Evolutionary conservation across 2,329 filamentous ascomycete genomes (phyloP), one percentile per base, ranked within the genome.

Genomic region (Phialophora verrucosa): DNA sequence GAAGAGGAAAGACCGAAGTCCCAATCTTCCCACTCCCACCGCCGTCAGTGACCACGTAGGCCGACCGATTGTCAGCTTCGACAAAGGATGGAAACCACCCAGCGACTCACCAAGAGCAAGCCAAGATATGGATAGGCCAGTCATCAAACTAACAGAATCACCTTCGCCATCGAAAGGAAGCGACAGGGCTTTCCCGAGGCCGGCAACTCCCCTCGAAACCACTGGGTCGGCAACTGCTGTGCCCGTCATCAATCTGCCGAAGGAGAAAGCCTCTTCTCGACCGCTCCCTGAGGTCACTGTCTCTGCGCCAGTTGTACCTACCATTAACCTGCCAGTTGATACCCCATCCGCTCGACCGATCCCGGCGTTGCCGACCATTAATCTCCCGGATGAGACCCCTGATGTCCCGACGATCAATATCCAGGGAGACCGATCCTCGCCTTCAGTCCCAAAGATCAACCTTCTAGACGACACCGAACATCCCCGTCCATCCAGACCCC

Each of bases 31-130:
- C 31, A 94, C 90, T 75, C 94, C 94, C 71, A 92, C 91, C 62
- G 90, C 91, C 75, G 93, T 98, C 78, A 97, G 93, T 81, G 91
- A 97, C 81, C 91, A 86, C 75, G 90, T 91, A 73, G 92, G 92
- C 73, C 88, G 94, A 76, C 94, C 94, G 70, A 98, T 98, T 83
- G 94, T 98, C 84, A 98, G 94, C 85, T 98, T 98, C 84, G 87
- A 96, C 80, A 87, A 87, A 75, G 87, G 90, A 76, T 97, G 92
- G 82, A 90, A 89, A 79, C 82, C 66, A 14, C 55, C 63, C 4
- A 67, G 57, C 35, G 68, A 72, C 20, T 72, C 71, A 7, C 70
- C 85, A 81, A 82, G 78, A 69, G 74, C 29, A 73, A 77, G 65
- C 69, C 74, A 8, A 17, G 69, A 72, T 42, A 44, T 66, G 1